Percentiles rank a stretch among this genome's conserved stretches.
Conservation (phyloP, 2,329 filamentous ascomycete species). For the Xylaria sp. region DNA sequence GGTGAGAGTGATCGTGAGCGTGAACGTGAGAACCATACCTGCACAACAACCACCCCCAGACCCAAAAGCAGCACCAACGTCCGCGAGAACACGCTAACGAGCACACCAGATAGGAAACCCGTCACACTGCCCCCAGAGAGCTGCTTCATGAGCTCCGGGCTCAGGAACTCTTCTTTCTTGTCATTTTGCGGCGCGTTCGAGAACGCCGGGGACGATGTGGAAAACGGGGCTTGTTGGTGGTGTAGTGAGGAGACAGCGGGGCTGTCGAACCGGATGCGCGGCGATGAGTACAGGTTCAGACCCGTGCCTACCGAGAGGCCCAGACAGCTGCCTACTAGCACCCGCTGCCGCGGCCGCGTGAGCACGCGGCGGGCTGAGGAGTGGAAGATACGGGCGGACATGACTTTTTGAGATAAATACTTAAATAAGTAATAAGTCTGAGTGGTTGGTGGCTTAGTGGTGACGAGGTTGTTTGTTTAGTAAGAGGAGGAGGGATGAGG, state of each 20-base stretch:
- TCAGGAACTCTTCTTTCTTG: constrained; percentile 29
- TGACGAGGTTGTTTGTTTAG: too few species aligned
- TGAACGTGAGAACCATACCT: constrained; percentile 53
- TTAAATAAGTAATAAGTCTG: too few species aligned
- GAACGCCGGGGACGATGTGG: constrained; percentile 28
- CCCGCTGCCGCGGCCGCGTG: constrained; percentile 32
- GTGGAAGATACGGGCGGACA: constrained; percentile 34
- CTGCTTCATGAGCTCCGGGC: constrained; percentile 51
- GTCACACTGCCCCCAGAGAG: constrained; percentile 61
- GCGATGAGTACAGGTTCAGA: constrained; percentile 30
- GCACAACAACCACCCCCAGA: constrained; percentile 65
- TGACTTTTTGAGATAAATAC: too few species aligned
- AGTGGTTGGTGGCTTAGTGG: too few species aligned
- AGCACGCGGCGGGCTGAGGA: constrained; percentile 8
- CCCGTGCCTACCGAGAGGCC: constrained; percentile 44
- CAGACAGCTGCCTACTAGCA: constrained; percentile 42
- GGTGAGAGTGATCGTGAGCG: neutral
- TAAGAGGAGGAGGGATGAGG: too few species aligned
- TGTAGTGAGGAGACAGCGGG: neutral
- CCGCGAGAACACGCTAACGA: constrained; percentile 73
- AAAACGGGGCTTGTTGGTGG: too few species aligned
- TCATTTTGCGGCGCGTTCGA: constrained; percentile 12
- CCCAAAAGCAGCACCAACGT: constrained; percentile 72
- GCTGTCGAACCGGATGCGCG: constrained; percentile 32
- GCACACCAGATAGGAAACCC: constrained; percentile 66